Evolutionary conservation across 805 yeast genomes (phyloP), one percentile per base, ranked within the genome.

Genomic region (Candida easanensis): DNA sequence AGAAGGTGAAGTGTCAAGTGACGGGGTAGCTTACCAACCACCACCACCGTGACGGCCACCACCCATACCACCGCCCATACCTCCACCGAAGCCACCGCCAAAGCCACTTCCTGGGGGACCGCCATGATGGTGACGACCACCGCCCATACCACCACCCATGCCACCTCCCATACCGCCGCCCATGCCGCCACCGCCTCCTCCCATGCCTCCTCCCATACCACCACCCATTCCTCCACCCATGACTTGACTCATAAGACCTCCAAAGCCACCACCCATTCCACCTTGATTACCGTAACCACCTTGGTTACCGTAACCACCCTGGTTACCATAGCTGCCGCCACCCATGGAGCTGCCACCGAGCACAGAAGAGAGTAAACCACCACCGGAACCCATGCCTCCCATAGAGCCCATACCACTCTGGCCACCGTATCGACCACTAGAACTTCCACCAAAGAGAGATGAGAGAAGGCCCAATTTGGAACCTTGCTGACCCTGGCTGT

Each of bases 321-420:
- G 15, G 15, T 10, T 26, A 26, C 30, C 26, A n/a, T 37, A 17
- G 23, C 9, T 31, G 17, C 45, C 36, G 26, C 45, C 42, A 25
- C 52, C 50, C 10, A 42, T 22, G 30, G 15, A 4, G 28, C 25
- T 17, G 4, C 38, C 38, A 26, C 54, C 51, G 11, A 46, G 47
- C 13, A 45, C 36, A 21, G 41, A 32, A 27, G 45, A 39, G 25
- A 44, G 35, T n/a, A 50, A 31, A 18, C 54, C 51, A 17, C 42
- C 28, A 10, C 44, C 37, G 13, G 54, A 40, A 19, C 46, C 41
- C 31, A 38, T 23, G 10, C 44, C 46, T 19, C 38, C 42, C 33
- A 36, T 31, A 16, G 22, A 20, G 18, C 42, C 39, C 36, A 33
- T 33, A 21, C 36, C 27, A 22, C 41, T 30, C 31, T 22, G 27